Evolutionary conservation across 1,284 basidiomycete genomes (phyloP), one percentile per base, ranked within the genome.

Genomic region (Trichosporon coremiiforme): DNA sequence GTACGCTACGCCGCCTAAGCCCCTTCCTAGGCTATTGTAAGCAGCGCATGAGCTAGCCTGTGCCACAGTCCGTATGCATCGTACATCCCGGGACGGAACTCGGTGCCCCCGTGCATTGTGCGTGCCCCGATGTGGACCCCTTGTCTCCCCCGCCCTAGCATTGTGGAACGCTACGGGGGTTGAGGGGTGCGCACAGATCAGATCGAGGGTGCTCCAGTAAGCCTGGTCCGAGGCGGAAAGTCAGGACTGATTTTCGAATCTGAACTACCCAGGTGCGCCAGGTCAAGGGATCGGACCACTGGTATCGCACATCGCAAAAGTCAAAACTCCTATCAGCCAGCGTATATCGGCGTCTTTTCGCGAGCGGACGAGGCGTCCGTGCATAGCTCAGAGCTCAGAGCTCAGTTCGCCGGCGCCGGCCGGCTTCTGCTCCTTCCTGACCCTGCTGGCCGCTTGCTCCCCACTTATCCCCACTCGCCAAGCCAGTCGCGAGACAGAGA

Each of bases 271-370:
- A 25, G 25, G 25, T 25, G 25, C 25, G 25, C 25, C 25, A 25
- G 25, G 33, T 35, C 33, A 35, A 35, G 33, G 33, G 33, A 35
- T 35, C 33, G 33, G 33, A 35, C 33, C 33, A 10, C 33, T 6
- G 13, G 47, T 8, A 50, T 50, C 47, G 47, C 47, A 50, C 47
- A 50, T 50, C 47, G 17, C 47, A 17, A 13, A 8, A 17, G 47
- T 35, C 50, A 53, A 53, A 53, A 53, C 20, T 53, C 50, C 50
- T 53, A 53, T 53, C 50, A 53, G 22, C 25, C 22, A 53, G 50
- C 50, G 50, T 25, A 53, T 53, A 53, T 53, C 50, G 50, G 50
- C 20, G 50, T 53, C 50, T 53, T 53, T 4, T 25, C 22, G 8
- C 20, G 20, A 53, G n/a, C 20, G 50, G 17, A 6, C 20, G 20